phyloP scores from a whole-genome alignment of 2,329 filamentous ascomycete species.

The Pyrenochaeta sp. region DNA sequence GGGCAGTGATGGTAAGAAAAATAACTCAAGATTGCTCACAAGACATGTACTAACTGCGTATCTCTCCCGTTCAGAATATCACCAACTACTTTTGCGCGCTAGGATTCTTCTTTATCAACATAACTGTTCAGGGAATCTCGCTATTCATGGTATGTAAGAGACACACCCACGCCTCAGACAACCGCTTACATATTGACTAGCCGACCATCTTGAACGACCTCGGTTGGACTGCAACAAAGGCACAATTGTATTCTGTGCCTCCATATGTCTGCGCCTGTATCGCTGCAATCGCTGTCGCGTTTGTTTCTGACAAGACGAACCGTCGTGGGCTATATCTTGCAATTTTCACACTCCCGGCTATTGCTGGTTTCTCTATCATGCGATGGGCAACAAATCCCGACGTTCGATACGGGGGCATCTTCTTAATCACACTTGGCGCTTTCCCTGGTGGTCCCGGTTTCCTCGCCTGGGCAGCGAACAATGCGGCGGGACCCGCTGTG shows the following conservation, averaged over 20 bases:
- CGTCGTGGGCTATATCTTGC: slow-evolving; percentile 50
- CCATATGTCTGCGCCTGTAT: slow-evolving; percentile 50
- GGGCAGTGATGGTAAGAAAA: slow-evolving; percentile 51
- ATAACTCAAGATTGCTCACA: too few species aligned
- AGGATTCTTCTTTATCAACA: slow-evolving; percentile 68
- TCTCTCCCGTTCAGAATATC: slow-evolving; percentile 51
- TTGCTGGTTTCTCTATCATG: slow-evolving; percentile 63
- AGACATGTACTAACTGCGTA: too few species aligned
- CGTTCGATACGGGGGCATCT: slow-evolving; percentile 63
- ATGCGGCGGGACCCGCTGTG: slow-evolving; percentile 64
- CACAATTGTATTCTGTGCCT: slow-evolving; percentile 51
- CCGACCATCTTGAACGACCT: slow-evolving; percentile 50
- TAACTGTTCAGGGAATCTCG: slow-evolving; percentile 62
- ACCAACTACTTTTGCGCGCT: slow-evolving; percentile 67
- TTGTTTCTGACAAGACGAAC: slow-evolving; percentile 48
- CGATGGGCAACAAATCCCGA: slow-evolving; percentile 66
- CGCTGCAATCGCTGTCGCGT: slow-evolving; percentile 48
- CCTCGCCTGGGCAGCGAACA: slow-evolving; percentile 67
- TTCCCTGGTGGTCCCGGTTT: slow-evolving; percentile 68
- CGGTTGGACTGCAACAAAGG: slow-evolving; percentile 49
- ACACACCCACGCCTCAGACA: background rate
- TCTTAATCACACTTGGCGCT: slow-evolving; percentile 64
- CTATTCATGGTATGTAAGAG: slow-evolving; percentile 47
- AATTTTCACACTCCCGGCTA: slow-evolving; percentile 51
- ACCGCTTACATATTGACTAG: slow-evolving; percentile 19